Base-by-base conservation (phyloP, 1,284 basidiomycete genomes). In the Ustilago sp. region DNA sequence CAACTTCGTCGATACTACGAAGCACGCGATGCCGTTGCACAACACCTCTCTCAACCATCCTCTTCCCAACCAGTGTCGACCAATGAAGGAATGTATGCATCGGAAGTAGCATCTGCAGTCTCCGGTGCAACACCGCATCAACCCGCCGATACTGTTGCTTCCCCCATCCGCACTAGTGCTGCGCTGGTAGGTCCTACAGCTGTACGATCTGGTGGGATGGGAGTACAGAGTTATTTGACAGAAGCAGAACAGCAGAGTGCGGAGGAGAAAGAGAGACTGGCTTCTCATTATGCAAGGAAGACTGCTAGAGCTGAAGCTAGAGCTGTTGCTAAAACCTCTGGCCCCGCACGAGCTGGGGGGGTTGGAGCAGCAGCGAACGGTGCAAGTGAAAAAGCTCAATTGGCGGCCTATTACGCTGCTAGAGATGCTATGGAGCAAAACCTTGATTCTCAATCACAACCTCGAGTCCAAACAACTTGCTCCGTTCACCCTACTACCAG, bases 1-100 rank as follows among this genome's bases (percentile, higher is more conserved):
- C 81, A 83, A 54, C 61, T 81, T 34, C 50, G 70, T n/a, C 56
- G 76, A 11, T 83, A 80, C 64, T 77, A 82, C 59, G 81, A 75
- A 38, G 81, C 81, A 3, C 55, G 72, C 32, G 79, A 81, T 47
- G 80, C 80, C 2, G 78, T 81, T 23, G 61, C 48, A n/a, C 74
- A 65, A 36, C 68, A 74, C 31, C 61, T 70, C 7, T 51, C 43
- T 2, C 68, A 65, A 48, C 23, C 63, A 12, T 56, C 57, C 7
- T 63, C 53, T 4, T 56, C 52, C 8, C 53, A 17, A 9, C 8
- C 28, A 1, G 48, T 4, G 38, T 13, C 51, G 28, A 48, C 28
- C 3, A 51, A 45, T 11, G 63, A 66, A 23, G 36, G 11, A 8
- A 62, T 61, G 60, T 70, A 69, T 34, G 51, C 64, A 3, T 68